Evolutionary conservation across 805 yeast species (phyloP), one percentile per base, ranked within the genome.

Genomic region (Candida maris): DNA sequence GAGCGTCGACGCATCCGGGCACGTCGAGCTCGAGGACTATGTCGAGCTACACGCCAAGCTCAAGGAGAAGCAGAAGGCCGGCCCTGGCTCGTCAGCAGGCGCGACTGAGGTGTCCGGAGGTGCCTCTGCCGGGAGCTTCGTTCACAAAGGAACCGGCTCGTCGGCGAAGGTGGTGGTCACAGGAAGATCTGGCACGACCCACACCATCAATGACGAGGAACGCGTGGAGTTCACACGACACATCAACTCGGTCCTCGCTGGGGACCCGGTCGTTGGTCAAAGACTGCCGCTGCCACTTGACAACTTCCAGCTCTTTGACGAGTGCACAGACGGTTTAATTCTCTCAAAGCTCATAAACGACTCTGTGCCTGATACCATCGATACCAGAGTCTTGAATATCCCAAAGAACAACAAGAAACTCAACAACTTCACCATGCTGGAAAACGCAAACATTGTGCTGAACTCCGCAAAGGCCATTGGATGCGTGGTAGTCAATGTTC

Each of bases 401-500:
- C 94, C 97, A 18, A 84, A 82, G 60, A 73, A 74, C 49, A 84
- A 83, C 41, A 89, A 86, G 64, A 64, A 75, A 13, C 74, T 93
- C 59, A 93, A 93, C 70, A 86, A 87, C 57, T 93, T 93, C 72
- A 93, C 89, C 47, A 91, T 94, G 80, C 77, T 85, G 48, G 98
- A 93, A 67, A 93, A 93, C 64, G 96, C 97, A 36, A 93, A 93
- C 65, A 89, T 93, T 48, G 97, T 93, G 25, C 86, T 93, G 65
- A 93, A 93, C 64, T 93, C 98, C 3, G 98, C 98, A 20, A 93
- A 93, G 67, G 98, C 97, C 35, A 93, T 93, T 65, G 98, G 98
- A 15, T 91, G 97, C 72, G 85, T 93, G 39, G 97, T 93, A 33
- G 97, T 93, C 34, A 93, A 93, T 57, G 97, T 93, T 34, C 97